Conservation (phyloP, 768 basidiomycete species). For the Strobilomyces confusus region DNA sequence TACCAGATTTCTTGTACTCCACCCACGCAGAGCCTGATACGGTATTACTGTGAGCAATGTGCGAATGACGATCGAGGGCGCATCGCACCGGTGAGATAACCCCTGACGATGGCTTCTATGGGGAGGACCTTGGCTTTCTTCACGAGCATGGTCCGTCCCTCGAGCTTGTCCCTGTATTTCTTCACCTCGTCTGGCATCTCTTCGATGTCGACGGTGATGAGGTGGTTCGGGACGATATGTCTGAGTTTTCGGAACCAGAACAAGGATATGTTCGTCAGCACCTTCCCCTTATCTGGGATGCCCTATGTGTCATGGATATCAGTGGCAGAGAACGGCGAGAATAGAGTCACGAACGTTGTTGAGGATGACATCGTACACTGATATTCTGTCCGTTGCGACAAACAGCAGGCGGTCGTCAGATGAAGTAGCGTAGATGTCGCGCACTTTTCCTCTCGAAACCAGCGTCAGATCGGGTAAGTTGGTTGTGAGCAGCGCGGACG, state of each 20-base stretch:
- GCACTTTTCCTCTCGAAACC: constrained; percentile 89
- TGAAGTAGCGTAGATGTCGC: constrained; percentile 85
- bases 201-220: constrained; percentile 71
- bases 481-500: constrained; percentile 46
- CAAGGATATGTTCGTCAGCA: constrained; percentile 84
- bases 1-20: too few species aligned
- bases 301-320: constrained; percentile 49
- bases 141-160: constrained; percentile 89
- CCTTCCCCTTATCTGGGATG: constrained; percentile 88
- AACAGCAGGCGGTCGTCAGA: constrained; percentile 77
- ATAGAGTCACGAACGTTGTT: constrained; percentile 64
- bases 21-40: too few species aligned
- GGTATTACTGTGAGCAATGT: constrained; percentile 4
- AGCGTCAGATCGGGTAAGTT: constrained; percentile 61
- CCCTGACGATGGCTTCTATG: constrained; percentile 93
- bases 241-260: constrained; percentile 92
- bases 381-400: constrained; percentile 93
- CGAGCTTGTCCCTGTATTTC: constrained; percentile 70
- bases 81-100: constrained; percentile 86
- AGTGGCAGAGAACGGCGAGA: background rate
- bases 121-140: constrained; percentile 84
- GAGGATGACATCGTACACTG: constrained; percentile 94
- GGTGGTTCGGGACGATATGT: constrained; percentile 83
- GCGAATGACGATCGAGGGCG: background rate
- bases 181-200: constrained; percentile 81